Base-by-base conservation (phyloP, 148 eudicot genomes). In the Vaccinium corymbosum region DNA sequence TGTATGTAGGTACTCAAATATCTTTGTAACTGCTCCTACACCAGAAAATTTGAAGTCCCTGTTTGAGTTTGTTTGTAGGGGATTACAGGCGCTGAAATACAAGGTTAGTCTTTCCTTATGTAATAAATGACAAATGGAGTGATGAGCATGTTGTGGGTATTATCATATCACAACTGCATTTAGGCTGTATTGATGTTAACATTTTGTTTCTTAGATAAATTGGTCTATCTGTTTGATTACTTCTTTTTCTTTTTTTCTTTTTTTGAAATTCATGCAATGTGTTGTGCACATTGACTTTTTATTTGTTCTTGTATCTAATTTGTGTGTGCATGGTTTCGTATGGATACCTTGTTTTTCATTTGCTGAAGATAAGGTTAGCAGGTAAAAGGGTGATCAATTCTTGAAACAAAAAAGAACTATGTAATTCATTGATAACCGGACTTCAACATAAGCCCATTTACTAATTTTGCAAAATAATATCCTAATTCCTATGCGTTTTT, bases 31-130 rank as follows among this genome's bases (percentile, higher is more conserved):
- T 78, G 98, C 98, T 84, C 98, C 98, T 48, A 90, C 93, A 84
- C 98, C 95, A 78, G 96, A 95, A 80, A 95, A 94, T 84, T 84
- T 95, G 92, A 94, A 95, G 89, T 91, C 98, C 27, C 86, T 95
- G 83, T 95, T 95, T 83, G 93, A 94, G 25, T 95, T 95, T 76
- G 88, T 95, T 27, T 83, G 88, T 85, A 90, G 90, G 86, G 98
- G 98, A 80, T 89, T 95, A 85, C 90, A 85, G 76, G 87, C 89
- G 62, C 93, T 95, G 84, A 94, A 94, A 13, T 95, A 94, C 84
- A 89, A 93, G 98, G 98, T 95, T 83, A 35, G 35, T 49, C n/a
- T 50, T 32, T 46, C 32, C 71, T 38, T 42, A 0, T 6, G 78
- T 17, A 2, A 74, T 42, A 12, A 15, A 14, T 42, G 78, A 42